Percentiles rank a stretch among this genome's conserved stretches.
phyloP scores from a whole-genome alignment of 2,329 filamentous ascomycete species.

The Peltaster fructicola region DNA sequence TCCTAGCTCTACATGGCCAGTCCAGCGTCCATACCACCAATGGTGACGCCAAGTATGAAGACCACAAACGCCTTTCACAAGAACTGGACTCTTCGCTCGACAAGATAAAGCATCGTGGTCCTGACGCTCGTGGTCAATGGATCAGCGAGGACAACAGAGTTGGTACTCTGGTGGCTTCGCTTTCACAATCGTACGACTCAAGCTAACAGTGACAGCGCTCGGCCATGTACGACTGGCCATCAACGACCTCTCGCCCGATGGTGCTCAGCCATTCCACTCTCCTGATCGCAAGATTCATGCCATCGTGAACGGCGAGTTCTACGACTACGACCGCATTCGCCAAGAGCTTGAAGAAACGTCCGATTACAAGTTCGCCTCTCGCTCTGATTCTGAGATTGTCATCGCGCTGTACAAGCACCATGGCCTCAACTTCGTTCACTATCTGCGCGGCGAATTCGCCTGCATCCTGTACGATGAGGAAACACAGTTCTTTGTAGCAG shows the following conservation, averaged over 20 bases:
- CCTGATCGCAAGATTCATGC: constrained; percentile 27
- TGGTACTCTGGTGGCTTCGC: constrained; percentile 16
- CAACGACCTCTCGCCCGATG: constrained; percentile 32
- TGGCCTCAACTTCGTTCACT: constrained; percentile 27
- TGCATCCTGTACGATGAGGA: constrained; percentile 34
- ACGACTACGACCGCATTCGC: constrained; percentile 33
- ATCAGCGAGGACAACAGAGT: constrained; percentile 26
- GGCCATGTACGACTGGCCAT: constrained; percentile 36
- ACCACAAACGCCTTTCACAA: constrained; percentile 7
- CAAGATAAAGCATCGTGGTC: constrained; percentile 27
- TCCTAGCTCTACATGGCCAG: constrained; percentile 7
- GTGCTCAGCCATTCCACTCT: constrained; percentile 26
- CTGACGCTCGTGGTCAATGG: constrained; percentile 30
- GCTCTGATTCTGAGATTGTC: constrained; percentile 35
- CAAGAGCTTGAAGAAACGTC: constrained; percentile 18
- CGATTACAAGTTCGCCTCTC: constrained; percentile 28
- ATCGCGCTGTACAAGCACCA: constrained; percentile 34
- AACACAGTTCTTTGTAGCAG: constrained; percentile 27
- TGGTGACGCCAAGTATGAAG: constrained; percentile 5
- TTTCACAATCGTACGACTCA: background rate
- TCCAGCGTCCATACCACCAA: constrained; percentile 4
- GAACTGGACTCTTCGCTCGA: constrained; percentile 20
- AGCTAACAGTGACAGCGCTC: constrained; percentile 19
- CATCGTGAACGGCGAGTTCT: constrained; percentile 44
- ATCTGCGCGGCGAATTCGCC: constrained; percentile 38